Conservation (phyloP, 148 eudicot genomes). For the Limonium bicolor region DNA sequence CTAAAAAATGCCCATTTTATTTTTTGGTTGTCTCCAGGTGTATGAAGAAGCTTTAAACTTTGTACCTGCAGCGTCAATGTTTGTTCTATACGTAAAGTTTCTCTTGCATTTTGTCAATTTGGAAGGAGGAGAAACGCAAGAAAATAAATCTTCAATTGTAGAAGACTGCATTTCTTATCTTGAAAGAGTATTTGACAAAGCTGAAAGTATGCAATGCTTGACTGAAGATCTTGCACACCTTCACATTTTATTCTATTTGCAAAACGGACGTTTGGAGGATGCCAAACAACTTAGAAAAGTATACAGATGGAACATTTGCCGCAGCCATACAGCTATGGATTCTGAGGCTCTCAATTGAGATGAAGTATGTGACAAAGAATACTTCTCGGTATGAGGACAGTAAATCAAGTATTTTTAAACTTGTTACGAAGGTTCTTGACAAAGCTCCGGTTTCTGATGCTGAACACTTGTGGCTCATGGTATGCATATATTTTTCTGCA, state of each 20-base stretch:
- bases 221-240: slow-evolving; percentile 63
- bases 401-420: slow-evolving; percentile 21
- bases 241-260: slow-evolving; percentile 32
- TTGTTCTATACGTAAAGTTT: slow-evolving; percentile 43
- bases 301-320: slow-evolving; percentile 41
- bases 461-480: slow-evolving; percentile 72
- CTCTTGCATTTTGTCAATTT: slow-evolving; percentile 24
- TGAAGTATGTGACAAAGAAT: slow-evolving; percentile 21
- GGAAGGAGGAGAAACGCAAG: slow-evolving; percentile 15
- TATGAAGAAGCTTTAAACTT: slow-evolving; percentile 54
- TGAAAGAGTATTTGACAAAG: slow-evolving; percentile 35
- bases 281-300: slow-evolving; percentile 51
- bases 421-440: slow-evolving; percentile 27
- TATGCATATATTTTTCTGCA: slow-evolving; percentile 20
- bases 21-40: no score
- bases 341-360: slow-evolving; percentile 52
- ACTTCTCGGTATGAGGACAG: slow-evolving; percentile 24
- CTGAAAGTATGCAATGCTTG: slow-evolving; percentile 47
- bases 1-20: no score
- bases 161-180: slow-evolving; percentile 30
- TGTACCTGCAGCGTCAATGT: slow-evolving; percentile 39
- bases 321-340: slow-evolving; percentile 41
- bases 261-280: slow-evolving; percentile 34
- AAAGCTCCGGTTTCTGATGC: slow-evolving; percentile 31
- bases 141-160: no score